A percentile compares a stretch with the other conserved stretches of the same genome.
Evolutionary conservation across 768 basidiomycete genomes (phyloP).

Genomic region (Lenzites betulinus): DNA sequence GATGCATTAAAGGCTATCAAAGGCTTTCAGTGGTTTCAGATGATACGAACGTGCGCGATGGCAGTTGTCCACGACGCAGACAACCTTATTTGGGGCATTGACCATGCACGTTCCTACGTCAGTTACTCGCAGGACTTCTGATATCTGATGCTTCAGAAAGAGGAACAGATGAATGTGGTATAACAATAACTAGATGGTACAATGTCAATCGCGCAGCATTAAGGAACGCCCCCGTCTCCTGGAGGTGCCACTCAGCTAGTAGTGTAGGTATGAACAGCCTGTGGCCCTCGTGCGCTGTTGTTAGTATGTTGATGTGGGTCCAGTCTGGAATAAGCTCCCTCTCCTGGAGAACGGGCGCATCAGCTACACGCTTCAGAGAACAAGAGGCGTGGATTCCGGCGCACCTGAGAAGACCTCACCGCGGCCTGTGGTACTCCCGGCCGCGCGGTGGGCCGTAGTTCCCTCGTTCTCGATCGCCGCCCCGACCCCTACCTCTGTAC

Average conservation of each 20-base stretch:
- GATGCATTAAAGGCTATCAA: not conserved
- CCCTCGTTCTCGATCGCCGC: not conserved
- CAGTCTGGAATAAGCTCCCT: not conserved
- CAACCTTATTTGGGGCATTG: not conserved
- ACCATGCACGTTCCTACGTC: not conserved
- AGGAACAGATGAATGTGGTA: not conserved
- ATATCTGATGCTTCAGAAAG: not conserved
- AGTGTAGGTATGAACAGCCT: not conserved
- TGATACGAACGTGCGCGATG: constrained; percentile 14
- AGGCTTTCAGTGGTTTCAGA: not conserved
- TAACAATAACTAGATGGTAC: not conserved
- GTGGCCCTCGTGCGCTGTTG: not conserved
- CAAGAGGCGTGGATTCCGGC: not conserved
- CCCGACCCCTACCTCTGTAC: not conserved
- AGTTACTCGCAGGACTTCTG: not conserved
- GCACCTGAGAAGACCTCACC: not conserved
- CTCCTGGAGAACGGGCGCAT: not conserved
- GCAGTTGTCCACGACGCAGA: not conserved
- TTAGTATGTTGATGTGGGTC: not conserved
- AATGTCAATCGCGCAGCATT: not conserved
- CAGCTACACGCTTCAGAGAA: not conserved
- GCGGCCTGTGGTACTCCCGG: not conserved
- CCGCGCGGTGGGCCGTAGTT: not conserved
- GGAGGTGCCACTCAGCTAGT: not conserved
- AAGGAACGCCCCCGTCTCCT: not conserved